Evolutionary conservation across 176 grass and related monocot genomes (phyloP), one percentile per base, ranked within the genome.

Genomic region (Zizania latifolia): DNA sequence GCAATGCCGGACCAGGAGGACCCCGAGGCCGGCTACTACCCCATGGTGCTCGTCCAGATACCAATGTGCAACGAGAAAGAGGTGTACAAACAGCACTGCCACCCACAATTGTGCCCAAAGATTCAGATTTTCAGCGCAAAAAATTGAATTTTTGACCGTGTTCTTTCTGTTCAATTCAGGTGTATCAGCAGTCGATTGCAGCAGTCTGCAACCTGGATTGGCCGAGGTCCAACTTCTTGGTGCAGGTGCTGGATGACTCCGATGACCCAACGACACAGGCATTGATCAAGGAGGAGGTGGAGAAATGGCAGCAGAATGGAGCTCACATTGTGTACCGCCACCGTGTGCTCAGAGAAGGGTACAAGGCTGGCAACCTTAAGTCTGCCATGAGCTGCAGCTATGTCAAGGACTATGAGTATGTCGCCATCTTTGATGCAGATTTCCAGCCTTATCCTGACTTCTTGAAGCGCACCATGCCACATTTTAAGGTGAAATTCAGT

Each of bases 21-120:
- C 83, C 83, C 78, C 12, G 83, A 65, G 31, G 81, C 36, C 32
- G 72, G 46, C 12, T 81, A 83, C 77, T 94, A 82, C 48, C 94
- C 94, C 56, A 92, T 92, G 94, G 91, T 98, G 61, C 82, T 98
- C 3, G 86, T 98, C 54, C 94, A 98, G 63, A 94, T 98, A 50
- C 94, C 94, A 50, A 94, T 98, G 94, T 98, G 94, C 86, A 98
- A 98, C 58, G 91, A 98, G 89, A 88, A 77, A 71, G 94, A 98
- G 91, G 93, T 97, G 19, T n/a, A n/a, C n/a, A n/a, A n/a, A n/a
- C n/a, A 70, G 14, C 76, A 6, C 31, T 36, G 22, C 15, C 46
- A 64, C 46, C 30, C 45, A 33, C 68, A 56, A 72, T n/a, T 66
- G 37, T 13, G 10, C 58, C 36, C 11, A 22, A 46, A 68, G 29